These are phyloP conservation scores for Scheffersomyces lignosus DNA, from an alignment of 805 yeast species.

Conservation along the genomic window DNA sequence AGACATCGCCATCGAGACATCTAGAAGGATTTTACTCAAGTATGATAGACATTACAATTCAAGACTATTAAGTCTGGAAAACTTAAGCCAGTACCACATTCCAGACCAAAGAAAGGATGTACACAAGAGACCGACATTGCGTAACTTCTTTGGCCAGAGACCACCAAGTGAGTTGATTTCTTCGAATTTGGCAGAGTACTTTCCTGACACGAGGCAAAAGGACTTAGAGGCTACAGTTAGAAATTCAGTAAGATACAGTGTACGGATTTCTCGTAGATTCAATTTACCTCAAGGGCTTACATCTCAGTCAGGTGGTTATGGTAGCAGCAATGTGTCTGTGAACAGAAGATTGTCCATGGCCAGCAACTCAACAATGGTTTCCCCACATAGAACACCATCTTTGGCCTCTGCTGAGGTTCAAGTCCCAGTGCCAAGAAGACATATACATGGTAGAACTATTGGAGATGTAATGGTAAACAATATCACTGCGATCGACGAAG, in stretches of 20 bases:
- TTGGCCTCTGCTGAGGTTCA: conserved; percentile 19
- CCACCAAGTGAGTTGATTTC: conserved; percentile 94
- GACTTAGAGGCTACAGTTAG: conserved; percentile 78
- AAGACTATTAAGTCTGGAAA: conserved; percentile 3
- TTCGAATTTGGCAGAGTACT: conserved; percentile 83
- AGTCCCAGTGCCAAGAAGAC: conserved; percentile 8
- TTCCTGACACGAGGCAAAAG: conserved; percentile 76
- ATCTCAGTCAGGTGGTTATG: conserved; percentile 1
- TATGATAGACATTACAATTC: conserved; percentile 18
- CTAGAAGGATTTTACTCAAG: conserved; percentile 45
- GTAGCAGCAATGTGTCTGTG: conserved; percentile 8
- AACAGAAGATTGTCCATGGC: conserved; percentile 10
- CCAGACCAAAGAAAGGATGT: conserved; percentile 15
- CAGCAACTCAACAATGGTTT: conserved; percentile 6
- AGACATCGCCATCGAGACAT: conserved; percentile 54
- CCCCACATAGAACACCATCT: conserved; percentile 18
- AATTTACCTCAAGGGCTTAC: conserved; percentile 17
- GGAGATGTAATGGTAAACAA: conserved; percentile 64
- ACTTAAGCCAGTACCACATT: conserved; percentile 21
- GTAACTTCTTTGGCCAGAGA: conserved; percentile 76
- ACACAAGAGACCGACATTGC: conserved; percentile 21
- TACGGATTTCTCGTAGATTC: conserved; percentile 51
- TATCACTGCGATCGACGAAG: conserved; percentile 55
- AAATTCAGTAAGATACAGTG: conserved; percentile 79
- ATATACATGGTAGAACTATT: conserved; percentile 45